Percentiles rank a stretch among this genome's conserved stretches.
Conservation (phyloP, 2,329 filamentous ascomycete genomes). For the Botrytis tulipae region DNA sequence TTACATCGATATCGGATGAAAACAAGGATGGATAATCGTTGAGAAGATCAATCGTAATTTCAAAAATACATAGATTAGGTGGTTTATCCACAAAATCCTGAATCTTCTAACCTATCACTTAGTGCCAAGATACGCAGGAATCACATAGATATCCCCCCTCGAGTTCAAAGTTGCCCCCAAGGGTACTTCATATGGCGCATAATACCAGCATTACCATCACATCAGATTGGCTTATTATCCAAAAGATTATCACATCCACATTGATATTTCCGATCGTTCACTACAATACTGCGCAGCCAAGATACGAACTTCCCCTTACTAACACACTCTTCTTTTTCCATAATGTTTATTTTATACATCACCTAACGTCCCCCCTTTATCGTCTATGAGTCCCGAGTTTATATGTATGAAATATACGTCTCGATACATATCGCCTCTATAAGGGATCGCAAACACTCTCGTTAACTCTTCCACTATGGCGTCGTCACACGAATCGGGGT, state of each 20-base stretch:
- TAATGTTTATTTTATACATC: background rate
- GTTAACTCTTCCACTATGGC: background rate
- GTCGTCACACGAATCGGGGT: background rate
- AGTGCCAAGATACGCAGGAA: background rate
- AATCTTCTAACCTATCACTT: background rate
- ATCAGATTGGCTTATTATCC: background rate
- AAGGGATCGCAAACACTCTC: background rate
- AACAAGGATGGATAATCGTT: constrained; percentile 2
- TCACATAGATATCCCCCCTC: background rate
- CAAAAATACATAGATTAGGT: background rate
- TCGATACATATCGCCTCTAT: background rate
- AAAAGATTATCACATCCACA: background rate
- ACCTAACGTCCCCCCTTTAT: background rate
- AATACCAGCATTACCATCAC: background rate
- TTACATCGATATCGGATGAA: background rate
- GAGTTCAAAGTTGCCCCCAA: background rate
- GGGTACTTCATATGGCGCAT: background rate
- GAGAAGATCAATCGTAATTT: background rate
- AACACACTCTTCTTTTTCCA: background rate
- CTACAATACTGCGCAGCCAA: background rate
- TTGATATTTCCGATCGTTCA: background rate
- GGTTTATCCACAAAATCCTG: background rate
- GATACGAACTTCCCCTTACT: background rate
- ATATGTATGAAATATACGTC: background rate
- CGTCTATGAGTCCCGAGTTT: background rate